phyloP scores from a whole-genome alignment of 2,329 filamentous ascomycete species.

The Diaporthe sp. region DNA sequence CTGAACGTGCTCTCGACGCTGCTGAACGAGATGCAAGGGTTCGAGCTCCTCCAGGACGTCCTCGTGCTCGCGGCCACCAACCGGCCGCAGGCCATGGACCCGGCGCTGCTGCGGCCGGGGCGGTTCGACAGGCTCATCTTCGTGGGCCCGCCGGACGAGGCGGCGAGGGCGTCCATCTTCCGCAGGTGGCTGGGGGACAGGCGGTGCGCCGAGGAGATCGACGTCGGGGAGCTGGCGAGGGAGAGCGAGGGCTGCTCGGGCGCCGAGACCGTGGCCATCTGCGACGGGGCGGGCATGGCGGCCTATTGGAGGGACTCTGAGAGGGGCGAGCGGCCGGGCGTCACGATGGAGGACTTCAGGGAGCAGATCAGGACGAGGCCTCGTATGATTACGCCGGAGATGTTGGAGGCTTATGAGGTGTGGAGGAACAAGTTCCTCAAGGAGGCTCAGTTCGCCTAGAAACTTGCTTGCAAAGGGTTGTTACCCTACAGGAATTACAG shows the following conservation, averaged over 20 bases:
- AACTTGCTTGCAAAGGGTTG: neutral
- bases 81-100: constrained; percentile 86
- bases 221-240: constrained; percentile 73
- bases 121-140: constrained; percentile 89
- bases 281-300: constrained; percentile 59
- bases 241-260: constrained; percentile 85
- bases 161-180: constrained; percentile 83
- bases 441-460: neutral
- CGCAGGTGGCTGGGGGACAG: constrained; percentile 75
- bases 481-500: neutral
- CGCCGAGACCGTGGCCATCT: constrained; percentile 79
- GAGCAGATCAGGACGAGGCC: constrained; percentile 49
- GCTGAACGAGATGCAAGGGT: constrained; percentile 96
- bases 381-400: constrained; percentile 55
- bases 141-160: constrained; percentile 82
- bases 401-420: constrained; percentile 53
- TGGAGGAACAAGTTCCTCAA: constrained; percentile 55
- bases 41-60: constrained; percentile 86
- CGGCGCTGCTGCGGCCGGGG: constrained; percentile 87
- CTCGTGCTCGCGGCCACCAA: constrained; percentile 94
- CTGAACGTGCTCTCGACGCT: constrained; percentile 91
- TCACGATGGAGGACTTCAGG: constrained; percentile 53
- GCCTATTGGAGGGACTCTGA: constrained; percentile 54
- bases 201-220: constrained; percentile 73
- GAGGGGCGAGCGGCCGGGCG: constrained; percentile 49